Evolutionary conservation across 2,329 filamentous ascomycete genomes (phyloP).

Genomic region (Microsporum audouinii): DNA sequence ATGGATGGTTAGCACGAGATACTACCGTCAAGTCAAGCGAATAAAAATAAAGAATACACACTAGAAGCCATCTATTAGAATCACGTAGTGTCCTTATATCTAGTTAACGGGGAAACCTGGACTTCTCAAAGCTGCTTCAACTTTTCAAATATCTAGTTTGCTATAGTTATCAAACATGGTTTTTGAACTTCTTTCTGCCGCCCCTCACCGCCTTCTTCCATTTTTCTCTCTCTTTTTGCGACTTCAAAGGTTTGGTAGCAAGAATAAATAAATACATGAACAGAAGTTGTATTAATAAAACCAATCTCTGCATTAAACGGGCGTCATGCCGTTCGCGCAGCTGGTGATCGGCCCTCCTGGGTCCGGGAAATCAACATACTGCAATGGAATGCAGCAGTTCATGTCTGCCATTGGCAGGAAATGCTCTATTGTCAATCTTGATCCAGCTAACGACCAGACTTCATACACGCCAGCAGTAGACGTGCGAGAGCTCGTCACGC

Average conservation of each 20-base stretch:
- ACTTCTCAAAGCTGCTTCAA: not conserved
- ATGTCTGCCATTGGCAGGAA: slow-evolving; percentile 89
- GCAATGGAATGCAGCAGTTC: slow-evolving; percentile 98
- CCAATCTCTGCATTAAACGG: no score
- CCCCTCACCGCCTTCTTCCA: not conserved
- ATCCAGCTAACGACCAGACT: slow-evolving; percentile 90
- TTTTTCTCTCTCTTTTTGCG: not conserved
- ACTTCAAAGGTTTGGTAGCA: not conserved
- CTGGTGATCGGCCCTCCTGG: slow-evolving; percentile 90
- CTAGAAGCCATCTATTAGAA: slow-evolving; percentile 12
- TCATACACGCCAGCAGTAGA: slow-evolving; percentile 83
- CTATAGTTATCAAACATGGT: no score
- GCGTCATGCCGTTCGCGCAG: slow-evolving; percentile 51
- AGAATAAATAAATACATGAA: no score
- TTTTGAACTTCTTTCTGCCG: not conserved
- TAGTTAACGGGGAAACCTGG: not conserved
- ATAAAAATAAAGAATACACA: not conserved
- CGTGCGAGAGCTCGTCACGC: slow-evolving; percentile 73
- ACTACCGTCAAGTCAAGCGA: not conserved
- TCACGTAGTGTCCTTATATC: not conserved
- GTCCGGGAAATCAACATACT: slow-evolving; percentile 93
- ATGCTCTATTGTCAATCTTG: slow-evolving; percentile 90
- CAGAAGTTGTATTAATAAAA: no score
- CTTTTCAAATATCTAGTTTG: not conserved
- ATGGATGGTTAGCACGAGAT: not conserved